phyloP scores from a whole-genome alignment of 2,329 filamentous ascomycete species.

The Cladorrhinum sp. region DNA sequence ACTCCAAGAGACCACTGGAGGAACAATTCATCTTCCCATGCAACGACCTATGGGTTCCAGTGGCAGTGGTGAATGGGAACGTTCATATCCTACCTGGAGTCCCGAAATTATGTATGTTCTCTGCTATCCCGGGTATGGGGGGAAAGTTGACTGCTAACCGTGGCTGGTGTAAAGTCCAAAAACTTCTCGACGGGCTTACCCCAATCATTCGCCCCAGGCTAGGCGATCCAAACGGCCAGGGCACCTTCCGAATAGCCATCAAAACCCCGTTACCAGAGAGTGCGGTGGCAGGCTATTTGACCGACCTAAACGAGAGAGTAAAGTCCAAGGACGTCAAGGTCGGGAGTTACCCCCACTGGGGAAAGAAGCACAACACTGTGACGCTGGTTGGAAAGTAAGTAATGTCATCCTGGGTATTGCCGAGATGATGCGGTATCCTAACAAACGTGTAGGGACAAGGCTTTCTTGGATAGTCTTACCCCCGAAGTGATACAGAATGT shows the following conservation, averaged over 20 bases:
- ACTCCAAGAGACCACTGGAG: conserved; percentile 60
- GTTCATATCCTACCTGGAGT: conserved; percentile 91
- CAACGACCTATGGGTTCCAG: conserved; percentile 86
- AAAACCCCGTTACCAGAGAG: conserved; percentile 88
- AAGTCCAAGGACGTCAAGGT: conserved; percentile 81
- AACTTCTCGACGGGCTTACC: conserved; percentile 73
- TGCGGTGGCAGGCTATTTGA: conserved; percentile 76
- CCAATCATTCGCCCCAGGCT: conserved; percentile 67
- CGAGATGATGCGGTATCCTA: background rate
- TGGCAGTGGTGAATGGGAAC: conserved; percentile 86
- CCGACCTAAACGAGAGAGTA: conserved; percentile 70
- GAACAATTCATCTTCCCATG: conserved; percentile 76
- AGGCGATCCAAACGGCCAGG: conserved; percentile 75
- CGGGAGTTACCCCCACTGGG: conserved; percentile 92
- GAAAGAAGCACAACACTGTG: conserved; percentile 81
- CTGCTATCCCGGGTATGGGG: background rate
- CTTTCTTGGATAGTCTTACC: conserved; percentile 74
- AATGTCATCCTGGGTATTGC: background rate
- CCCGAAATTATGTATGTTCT: conserved; percentile 65
- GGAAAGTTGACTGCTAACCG: background rate
- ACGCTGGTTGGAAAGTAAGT: conserved; percentile 70
- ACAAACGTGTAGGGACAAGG: conserved; percentile 58
- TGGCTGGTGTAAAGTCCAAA: conserved; percentile 54
- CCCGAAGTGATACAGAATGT: conserved; percentile 75
- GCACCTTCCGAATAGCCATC: conserved; percentile 74